phyloP scores from a whole-genome alignment of 257 asterid genomes.

The Scutellaria baicalensis region DNA sequence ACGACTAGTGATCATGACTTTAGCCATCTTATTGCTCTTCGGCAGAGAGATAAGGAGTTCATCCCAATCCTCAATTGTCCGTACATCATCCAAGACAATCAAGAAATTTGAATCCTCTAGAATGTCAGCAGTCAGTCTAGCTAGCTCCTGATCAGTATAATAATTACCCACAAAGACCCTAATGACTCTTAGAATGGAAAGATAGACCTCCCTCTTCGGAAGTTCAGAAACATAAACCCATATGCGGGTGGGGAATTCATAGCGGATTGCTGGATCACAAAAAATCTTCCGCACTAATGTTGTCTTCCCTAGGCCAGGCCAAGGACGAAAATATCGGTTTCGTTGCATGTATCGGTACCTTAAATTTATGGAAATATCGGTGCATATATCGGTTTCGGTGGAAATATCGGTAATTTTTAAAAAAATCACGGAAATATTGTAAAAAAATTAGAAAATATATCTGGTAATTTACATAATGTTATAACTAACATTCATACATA shows the following conservation, averaged over 20 bases:
- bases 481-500: no score
- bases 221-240: constrained; percentile 34
- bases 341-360: no score
- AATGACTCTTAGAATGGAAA: no score
- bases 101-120: neutral
- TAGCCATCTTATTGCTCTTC: constrained; percentile 13
- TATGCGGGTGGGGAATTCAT: constrained; percentile 26
- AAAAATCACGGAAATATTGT: no score
- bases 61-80: constrained; percentile 26
- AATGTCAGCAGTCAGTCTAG: neutral
- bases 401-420: no score
- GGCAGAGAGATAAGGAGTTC: constrained; percentile 27
- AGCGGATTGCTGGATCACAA: constrained; percentile 13
- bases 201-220: constrained; percentile 20
- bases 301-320: constrained; percentile 47
- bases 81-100: constrained; percentile 24
- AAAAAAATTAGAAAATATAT: no score
- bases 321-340: no score
- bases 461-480: no score
- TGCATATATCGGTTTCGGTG: no score
- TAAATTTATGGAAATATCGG: no score
- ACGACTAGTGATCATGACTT: constrained; percentile 38
- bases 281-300: constrained; percentile 29
- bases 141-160: no score
- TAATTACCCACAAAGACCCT: no score